phyloP scores from a whole-genome alignment of 1,284 basidiomycete species.

The Microbotryum violaceum region DNA sequence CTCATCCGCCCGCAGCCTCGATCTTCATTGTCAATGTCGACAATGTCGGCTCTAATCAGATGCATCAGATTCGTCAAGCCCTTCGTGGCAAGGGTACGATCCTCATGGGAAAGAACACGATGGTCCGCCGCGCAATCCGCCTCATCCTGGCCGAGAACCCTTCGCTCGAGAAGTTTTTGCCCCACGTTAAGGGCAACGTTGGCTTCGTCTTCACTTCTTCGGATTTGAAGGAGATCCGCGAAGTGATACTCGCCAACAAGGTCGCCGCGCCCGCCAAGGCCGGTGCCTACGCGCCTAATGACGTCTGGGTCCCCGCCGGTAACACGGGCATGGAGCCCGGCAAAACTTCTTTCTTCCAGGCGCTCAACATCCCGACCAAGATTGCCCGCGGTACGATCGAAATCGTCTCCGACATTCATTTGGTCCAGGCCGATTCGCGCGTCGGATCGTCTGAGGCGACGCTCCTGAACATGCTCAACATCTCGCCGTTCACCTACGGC shows the following conservation, averaged over 20 bases:
- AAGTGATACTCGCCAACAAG: conserved; percentile 89
- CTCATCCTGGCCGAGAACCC: conserved; percentile 82
- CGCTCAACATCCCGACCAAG: conserved; percentile 98
- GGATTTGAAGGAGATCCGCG: conserved; percentile 92
- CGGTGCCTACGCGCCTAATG: conserved; percentile 86
- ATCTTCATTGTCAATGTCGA: conserved; percentile 99
- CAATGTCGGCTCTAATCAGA: conserved; percentile 98
- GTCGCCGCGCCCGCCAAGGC: conserved; percentile 97
- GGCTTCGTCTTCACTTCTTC: conserved; percentile 95
- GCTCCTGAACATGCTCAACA: conserved; percentile 96
- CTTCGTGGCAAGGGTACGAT: conserved; percentile 95
- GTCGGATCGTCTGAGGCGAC: conserved; percentile 97
- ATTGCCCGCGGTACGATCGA: conserved; percentile 99
- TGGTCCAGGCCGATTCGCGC: conserved; percentile 82
- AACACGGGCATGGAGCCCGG: conserved; percentile 99
- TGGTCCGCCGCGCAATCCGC: conserved; percentile 97
- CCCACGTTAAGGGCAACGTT: conserved; percentile 93
- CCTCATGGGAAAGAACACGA: conserved; percentile 99
- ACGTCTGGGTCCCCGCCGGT: conserved; percentile 85
- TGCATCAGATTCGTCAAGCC: conserved; percentile 96
- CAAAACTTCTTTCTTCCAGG: conserved; percentile 99
- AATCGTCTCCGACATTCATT: conserved; percentile 95
- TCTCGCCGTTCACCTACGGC: conserved; percentile 42
- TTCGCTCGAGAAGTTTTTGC: conserved; percentile 91
- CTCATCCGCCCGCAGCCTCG: conserved; percentile 54